These are phyloP conservation scores for Coemansia sp. DNA, from an alignment of 192 early-diverging fungal species.

Conservation along the genomic window DNA sequence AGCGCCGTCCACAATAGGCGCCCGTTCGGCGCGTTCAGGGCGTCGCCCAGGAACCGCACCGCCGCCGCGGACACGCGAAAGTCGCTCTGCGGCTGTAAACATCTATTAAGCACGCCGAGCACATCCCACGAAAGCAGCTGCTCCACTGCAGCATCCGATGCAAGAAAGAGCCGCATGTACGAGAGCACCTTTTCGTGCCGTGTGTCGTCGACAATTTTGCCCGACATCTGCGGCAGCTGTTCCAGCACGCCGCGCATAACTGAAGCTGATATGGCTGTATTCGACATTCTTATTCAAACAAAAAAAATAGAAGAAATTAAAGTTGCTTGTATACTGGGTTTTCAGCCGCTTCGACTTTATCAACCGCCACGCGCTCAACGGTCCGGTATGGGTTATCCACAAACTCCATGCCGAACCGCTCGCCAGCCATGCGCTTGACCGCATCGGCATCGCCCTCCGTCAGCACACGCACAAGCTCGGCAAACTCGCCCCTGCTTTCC, in stretches of 20 bases:
- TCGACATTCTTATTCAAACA: slow-evolving; percentile 20
- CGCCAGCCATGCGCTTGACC: slow-evolving; percentile 20
- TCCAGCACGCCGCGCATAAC: slow-evolving; percentile 53
- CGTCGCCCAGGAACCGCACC: slow-evolving; percentile 37
- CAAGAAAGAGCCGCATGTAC: slow-evolving; percentile 52
- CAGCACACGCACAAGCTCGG: slow-evolving; percentile 17
- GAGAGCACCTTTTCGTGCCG: slow-evolving; percentile 75
- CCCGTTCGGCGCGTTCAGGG: not conserved
- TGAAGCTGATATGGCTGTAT: slow-evolving; percentile 34
- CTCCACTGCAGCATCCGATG: not conserved
- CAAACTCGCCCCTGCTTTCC: slow-evolving; percentile 24
- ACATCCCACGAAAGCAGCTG: slow-evolving; percentile 24
- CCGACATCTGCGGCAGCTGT: slow-evolving; percentile 64
- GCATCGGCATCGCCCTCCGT: slow-evolving; percentile 9
- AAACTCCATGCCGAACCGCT: slow-evolving; percentile 42
- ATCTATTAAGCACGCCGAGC: not conserved
- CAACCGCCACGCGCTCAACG: slow-evolving; percentile 28
- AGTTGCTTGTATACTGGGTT: slow-evolving; percentile 46
- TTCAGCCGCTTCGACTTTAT: slow-evolving; percentile 24
- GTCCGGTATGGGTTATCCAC: slow-evolving; percentile 40
- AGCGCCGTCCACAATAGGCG: not conserved
- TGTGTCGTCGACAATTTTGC: slow-evolving; percentile 71
- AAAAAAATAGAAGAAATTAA: slow-evolving; percentile 4
- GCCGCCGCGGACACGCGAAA: slow-evolving; percentile 38
- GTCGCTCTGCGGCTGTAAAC: slow-evolving; percentile 26